Base-by-base conservation (phyloP, 139 green algal species). In the Volvox reticuliferus region DNA sequence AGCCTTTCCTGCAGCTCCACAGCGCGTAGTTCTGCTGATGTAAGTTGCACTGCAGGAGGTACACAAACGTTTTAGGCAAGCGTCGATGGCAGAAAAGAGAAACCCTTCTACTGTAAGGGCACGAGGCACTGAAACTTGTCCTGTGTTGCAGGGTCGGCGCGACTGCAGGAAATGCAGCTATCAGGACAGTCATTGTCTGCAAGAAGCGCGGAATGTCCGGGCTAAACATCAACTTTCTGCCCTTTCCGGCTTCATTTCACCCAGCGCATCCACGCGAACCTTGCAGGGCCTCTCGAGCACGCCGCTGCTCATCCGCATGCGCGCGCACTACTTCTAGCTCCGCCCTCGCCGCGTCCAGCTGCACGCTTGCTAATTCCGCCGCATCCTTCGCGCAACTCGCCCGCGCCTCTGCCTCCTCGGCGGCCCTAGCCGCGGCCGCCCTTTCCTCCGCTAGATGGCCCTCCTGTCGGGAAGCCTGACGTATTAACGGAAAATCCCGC, bases 301-400 rank as follows among this genome's bases (percentile, higher is more conserved):
- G 17, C 16, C 85, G 85, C 85, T 89, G 85, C 85, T 89, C 85
- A 1, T 89, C 85, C 16, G 85, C 85, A 68, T 89, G 85, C n/a
- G 55, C 9, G 6, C 85, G 68, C n/a, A 89, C 85, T 26, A 14
- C 85, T 50, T 79, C 69, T 26, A 82, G 69, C 85, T 89, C 85
- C 17, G 85, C 85, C 5, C 85, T 75, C 28, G 85, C 85, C n/a
- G 85, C 85, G 28, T 82, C 85, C 69, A 89, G 85, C 68, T 89
- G 85, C 85, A 30, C 85, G 35, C 2, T 28, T 12, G 22, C 67
- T 36, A 62, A 20, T 17, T 32, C 67, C 13, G 67, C 35, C 22
- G 83, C 67, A 16, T 67, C 67, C 35, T 80, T 14, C 33, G 44
- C 18, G 20, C 55, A 50, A 0, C 61, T 18, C 35, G 36, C 35